phyloP scores from a whole-genome alignment of 2,329 filamentous ascomycete genomes.

The Microdochium trichocladiopsis region DNA sequence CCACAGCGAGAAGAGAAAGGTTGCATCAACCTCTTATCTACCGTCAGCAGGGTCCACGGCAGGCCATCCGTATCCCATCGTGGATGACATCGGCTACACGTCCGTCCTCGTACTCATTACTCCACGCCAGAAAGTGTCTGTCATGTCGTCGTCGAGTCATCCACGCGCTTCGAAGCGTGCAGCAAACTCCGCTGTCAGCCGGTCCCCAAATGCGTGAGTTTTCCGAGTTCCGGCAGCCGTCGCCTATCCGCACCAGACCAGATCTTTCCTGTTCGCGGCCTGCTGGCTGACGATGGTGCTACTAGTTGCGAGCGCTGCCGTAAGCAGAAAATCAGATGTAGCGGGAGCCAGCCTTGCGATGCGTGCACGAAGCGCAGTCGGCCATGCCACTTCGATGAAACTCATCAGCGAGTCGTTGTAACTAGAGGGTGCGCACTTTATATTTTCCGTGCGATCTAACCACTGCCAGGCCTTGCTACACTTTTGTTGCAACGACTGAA shows the following conservation, averaged over 20 bases:
- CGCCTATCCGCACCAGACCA: neutral
- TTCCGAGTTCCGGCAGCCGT: neutral
- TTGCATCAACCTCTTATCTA: too few relatives aligned
- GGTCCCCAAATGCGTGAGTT: constrained; percentile 11
- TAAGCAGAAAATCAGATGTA: constrained; percentile 36
- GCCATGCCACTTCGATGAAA: constrained; percentile 33
- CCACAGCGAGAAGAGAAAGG: too few relatives aligned
- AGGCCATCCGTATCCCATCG: too few relatives aligned
- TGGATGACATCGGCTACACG: neutral
- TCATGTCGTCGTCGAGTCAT: neutral
- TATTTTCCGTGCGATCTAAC: neutral
- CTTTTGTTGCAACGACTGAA: too few relatives aligned
- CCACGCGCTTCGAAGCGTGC: neutral
- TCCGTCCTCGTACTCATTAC: neutral
- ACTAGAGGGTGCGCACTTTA: constrained; percentile 30
- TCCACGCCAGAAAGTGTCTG: neutral
- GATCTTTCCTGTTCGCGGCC: too few relatives aligned
- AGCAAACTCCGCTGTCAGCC: neutral
- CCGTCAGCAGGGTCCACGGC: too few relatives aligned
- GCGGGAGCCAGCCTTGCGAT: constrained; percentile 31
- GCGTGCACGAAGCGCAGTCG: constrained; percentile 34
- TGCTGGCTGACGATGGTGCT: neutral
- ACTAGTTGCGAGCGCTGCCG: constrained; percentile 34
- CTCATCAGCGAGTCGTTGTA: constrained; percentile 40
- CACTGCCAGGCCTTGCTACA: too few relatives aligned